Conservation (phyloP, 2,329 filamentous ascomycete species). For the Fusarium lateritium region DNA sequence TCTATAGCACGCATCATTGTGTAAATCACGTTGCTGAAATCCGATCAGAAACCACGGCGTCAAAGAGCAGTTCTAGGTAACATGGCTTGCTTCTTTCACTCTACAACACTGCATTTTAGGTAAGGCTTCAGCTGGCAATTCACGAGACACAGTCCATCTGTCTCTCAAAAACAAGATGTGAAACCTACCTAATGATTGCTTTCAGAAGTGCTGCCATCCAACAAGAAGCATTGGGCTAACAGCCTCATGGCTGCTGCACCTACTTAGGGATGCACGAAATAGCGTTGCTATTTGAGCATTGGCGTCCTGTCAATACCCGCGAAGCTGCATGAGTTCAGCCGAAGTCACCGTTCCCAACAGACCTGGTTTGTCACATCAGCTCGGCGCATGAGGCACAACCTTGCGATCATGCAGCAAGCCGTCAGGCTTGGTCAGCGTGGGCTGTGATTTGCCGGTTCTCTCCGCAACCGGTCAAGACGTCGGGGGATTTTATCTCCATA, state of each 20-base stretch:
- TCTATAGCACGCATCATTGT: not conserved
- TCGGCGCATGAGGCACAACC: conserved; percentile 28
- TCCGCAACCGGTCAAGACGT: conserved; percentile 43
- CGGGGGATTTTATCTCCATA: conserved; percentile 25
- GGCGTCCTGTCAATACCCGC: conserved; percentile 26
- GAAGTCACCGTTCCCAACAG: conserved; percentile 12
- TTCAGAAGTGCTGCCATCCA: conserved; percentile 20
- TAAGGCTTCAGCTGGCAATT: conserved; percentile 30
- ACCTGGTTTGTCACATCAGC: conserved; percentile 19
- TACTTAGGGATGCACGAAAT: conserved; percentile 36
- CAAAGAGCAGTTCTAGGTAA: not conserved
- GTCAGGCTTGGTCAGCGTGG: conserved; percentile 31
- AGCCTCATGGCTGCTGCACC: conserved; percentile 30
- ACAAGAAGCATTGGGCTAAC: not conserved
- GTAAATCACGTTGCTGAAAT: not conserved
- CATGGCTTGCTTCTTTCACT: not conserved
- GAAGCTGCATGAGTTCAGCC: conserved; percentile 34
- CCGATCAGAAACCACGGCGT: not conserved
- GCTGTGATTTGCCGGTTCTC: conserved; percentile 34
- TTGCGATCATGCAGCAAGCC: conserved; percentile 45
- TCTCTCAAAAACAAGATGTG: conserved; percentile 16
- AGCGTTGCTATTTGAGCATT: conserved; percentile 16
- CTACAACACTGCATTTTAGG: conserved; percentile 3
- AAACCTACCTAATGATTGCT: conserved; percentile 10
- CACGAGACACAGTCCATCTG: conserved; percentile 10